These are phyloP conservation scores for Pestalotiopsis sp. DNA, from an alignment of 2,329 filamentous ascomycete genomes.

Conservation along the genomic window DNA sequence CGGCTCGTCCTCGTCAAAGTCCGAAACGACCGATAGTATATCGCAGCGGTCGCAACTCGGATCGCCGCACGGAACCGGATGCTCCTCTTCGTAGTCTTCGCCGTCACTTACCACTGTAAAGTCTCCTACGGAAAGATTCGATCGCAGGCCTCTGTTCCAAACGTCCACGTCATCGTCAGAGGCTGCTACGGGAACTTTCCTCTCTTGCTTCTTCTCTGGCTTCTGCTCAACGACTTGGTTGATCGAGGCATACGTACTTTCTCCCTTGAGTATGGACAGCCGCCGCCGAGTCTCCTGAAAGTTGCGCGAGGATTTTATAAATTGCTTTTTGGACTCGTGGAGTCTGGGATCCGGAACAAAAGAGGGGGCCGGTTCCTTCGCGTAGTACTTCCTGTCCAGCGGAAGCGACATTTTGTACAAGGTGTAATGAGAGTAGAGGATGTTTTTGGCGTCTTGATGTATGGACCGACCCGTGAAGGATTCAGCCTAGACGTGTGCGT, in stretches of 20 bases:
- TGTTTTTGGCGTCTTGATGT: background rate
- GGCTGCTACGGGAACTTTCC: background rate
- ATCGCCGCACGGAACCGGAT: background rate
- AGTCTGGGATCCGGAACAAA: background rate
- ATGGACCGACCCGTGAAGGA: background rate
- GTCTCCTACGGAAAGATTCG: background rate
- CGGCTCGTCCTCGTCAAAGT: background rate
- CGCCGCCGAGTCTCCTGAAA: background rate
- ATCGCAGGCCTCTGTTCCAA: background rate
- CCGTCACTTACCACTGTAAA: slow-evolving; percentile 1
- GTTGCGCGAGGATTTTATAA: background rate
- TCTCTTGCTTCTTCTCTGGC: background rate
- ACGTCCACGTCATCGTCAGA: background rate
- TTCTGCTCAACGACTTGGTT: background rate
- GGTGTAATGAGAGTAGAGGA: too few species aligned
- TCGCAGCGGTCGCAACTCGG: background rate
- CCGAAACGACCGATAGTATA: background rate
- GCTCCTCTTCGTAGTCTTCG: background rate
- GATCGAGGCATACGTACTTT: background rate
- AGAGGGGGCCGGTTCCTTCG: background rate
- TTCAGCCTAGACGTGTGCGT: background rate
- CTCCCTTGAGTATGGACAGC: background rate
- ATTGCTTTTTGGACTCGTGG: background rate
- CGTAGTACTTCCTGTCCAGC: background rate
- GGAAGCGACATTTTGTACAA: background rate